Base-by-base conservation (phyloP, 2,329 filamentous ascomycete genomes). In the Raffaelea ambrosiae region DNA sequence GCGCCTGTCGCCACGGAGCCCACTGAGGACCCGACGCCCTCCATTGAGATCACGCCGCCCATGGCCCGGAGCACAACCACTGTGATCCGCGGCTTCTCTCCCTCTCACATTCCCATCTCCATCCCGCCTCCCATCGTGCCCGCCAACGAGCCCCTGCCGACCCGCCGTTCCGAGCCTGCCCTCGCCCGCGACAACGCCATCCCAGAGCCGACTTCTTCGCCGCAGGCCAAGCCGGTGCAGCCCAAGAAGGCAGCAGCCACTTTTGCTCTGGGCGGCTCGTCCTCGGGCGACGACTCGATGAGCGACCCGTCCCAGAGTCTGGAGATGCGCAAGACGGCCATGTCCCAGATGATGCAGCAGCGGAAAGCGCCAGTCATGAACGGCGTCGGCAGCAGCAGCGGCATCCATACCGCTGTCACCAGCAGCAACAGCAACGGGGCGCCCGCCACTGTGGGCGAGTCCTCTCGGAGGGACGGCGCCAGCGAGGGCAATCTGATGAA, bases 11-110 rank as follows among this genome's bases (percentile, higher is more conserved):
- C 7, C 26, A 13, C 7, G 7, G 26, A 29, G 26, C 13, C 26
- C 26, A 13, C 7, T 7, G 26, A n/a, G 35, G 35, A 38, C 7
- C 7, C 13, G 35, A 38, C 18, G 8, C 35, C 35, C 35, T 38
- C 35, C 7, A 29, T 29, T 13, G 26, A 29, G 13, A 29, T 29
- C 26, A 29, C 26, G 26, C 26, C 26, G 7, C 26, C 26, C 26
- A 29, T 29, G 26, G 26, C 26, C 26, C 26, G 26, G 26, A 19
- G n/a, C 19, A 40, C 39, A 38, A 72, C 67, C 51, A 90, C 83
- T 53, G 78, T 95, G 49, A 83, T 95, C 46, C 86, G 87, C 54
- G 90, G 90, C 49, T 95, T 96, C 66, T 87, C 86, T 5, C 87
- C 86, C 2, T 83, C 85, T 22, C 80, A 84, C 51, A 73, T 84